Evolutionary conservation across 176 grass and related monocot genomes (phyloP).

Genomic region (Canna indica): DNA sequence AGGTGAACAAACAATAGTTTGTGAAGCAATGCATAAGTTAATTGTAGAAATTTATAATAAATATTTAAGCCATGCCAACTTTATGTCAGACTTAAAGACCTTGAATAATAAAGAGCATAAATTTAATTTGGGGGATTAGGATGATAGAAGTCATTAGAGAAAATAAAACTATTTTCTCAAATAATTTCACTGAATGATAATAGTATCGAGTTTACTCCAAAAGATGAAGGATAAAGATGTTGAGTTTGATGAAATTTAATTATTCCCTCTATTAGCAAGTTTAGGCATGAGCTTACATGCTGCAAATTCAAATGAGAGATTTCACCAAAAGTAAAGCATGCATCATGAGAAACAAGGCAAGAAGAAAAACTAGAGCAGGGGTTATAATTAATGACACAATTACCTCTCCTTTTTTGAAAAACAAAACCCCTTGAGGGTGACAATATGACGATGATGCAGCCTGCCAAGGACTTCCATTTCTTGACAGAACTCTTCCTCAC

Average conservation of each 20-base stretch:
- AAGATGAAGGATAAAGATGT: neutral
- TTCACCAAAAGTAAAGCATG: conserved; percentile 30
- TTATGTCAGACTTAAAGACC: too few relatives aligned
- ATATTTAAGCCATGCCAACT: too few relatives aligned
- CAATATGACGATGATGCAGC: conserved; percentile 83
- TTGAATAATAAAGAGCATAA: too few relatives aligned
- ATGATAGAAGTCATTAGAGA: too few relatives aligned
- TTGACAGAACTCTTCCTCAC: conserved; percentile 50
- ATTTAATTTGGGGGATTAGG: too few relatives aligned
- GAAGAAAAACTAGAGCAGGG: conserved; percentile 27
- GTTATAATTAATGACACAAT: conserved; percentile 42
- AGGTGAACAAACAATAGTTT: too few relatives aligned
- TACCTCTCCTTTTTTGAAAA: conserved; percentile 66
- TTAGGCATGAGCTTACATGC: conserved; percentile 38
- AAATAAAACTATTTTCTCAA: too few relatives aligned
- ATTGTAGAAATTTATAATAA: too few relatives aligned
- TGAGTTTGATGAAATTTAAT: neutral
- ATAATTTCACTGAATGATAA: too few relatives aligned
- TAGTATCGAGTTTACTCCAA: too few relatives aligned
- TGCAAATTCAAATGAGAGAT: conserved; percentile 31
- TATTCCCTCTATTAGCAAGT: neutral
- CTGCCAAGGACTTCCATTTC: conserved; percentile 87
- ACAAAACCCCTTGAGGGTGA: conserved; percentile 79
- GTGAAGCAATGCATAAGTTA: too few relatives aligned
- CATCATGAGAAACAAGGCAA: conserved; percentile 14